phyloP scores from a whole-genome alignment of 2,329 filamentous ascomycete genomes.

The Rutstroemia sp. region DNA sequence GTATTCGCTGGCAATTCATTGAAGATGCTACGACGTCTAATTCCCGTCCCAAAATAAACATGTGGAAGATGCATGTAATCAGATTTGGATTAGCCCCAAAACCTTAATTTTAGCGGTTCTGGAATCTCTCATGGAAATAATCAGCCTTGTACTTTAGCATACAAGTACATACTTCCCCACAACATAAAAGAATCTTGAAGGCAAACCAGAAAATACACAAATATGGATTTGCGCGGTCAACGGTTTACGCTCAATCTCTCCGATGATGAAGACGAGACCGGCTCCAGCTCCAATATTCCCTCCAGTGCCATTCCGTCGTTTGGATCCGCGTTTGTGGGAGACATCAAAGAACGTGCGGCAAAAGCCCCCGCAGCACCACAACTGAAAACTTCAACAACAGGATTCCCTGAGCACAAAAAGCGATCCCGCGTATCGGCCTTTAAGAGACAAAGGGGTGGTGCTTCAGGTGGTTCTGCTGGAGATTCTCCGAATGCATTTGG shows the following conservation, averaged over 20 bases:
- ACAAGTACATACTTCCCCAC: slow-evolving; percentile 5
- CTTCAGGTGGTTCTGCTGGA: slow-evolving; percentile 6
- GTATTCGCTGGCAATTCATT: too few species aligned
- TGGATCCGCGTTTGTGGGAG: slow-evolving; percentile 47
- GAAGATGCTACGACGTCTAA: neutral
- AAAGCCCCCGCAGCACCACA: slow-evolving; percentile 58
- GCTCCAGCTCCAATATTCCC: slow-evolving; percentile 19
- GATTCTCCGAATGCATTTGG: slow-evolving; percentile 18
- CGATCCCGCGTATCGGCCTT: slow-evolving; percentile 68
- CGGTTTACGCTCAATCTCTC: slow-evolving; percentile 54
- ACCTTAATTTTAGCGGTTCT: slow-evolving; percentile 9
- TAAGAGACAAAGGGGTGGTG: slow-evolving; percentile 53
- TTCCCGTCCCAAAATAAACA: slow-evolving; percentile 6
- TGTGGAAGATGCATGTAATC: slow-evolving; percentile 6
- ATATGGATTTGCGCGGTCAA: slow-evolving; percentile 49
- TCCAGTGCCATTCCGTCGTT: slow-evolving; percentile 23
- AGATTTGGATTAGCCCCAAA: neutral
- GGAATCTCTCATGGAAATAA: neutral
- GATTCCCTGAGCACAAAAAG: slow-evolving; percentile 86
- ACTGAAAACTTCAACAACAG: slow-evolving; percentile 49
- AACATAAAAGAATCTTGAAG: neutral
- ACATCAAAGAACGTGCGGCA: slow-evolving; percentile 70
- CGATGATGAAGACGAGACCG: slow-evolving; percentile 37
- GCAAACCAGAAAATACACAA: slow-evolving; percentile 6
- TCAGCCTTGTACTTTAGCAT: slow-evolving; percentile 6